A percentile compares a stretch with the other conserved stretches of the same genome.
These are phyloP conservation scores for Hypomyces perniciosus DNA, from an alignment of 2,329 filamentous ascomycete species.

Conservation along the genomic window DNA sequence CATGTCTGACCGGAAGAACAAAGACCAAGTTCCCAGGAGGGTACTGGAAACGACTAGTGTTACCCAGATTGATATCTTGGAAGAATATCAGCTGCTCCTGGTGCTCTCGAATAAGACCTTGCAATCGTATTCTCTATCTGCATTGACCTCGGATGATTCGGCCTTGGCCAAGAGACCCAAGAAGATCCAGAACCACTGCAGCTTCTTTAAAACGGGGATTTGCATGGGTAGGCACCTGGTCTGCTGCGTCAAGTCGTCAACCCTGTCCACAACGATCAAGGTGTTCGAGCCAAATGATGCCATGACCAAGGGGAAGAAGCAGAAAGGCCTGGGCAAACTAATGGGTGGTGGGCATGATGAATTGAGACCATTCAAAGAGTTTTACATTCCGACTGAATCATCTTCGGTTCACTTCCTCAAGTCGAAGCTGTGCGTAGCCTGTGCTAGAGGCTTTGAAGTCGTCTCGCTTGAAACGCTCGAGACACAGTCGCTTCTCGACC, in stretches of 20 bases:
- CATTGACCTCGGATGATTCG: constrained; percentile 77
- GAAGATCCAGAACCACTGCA: constrained; percentile 95
- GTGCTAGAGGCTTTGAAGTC: constrained; percentile 92
- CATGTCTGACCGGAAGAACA: constrained; percentile 82
- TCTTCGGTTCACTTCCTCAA: constrained; percentile 96
- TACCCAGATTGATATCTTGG: constrained; percentile 91
- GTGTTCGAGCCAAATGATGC: constrained; percentile 98
- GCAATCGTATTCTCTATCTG: constrained; percentile 80
- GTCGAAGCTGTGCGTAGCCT: constrained; percentile 93
- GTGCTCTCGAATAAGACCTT: constrained; percentile 91
- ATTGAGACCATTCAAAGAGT: constrained; percentile 95
- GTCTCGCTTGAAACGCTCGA: constrained; percentile 96
- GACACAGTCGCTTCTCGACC: constrained; percentile 91
- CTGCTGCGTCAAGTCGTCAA: constrained; percentile 91
- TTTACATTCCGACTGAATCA: constrained; percentile 98
- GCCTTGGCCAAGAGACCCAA: constrained; percentile 78
- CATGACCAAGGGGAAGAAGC: constrained; percentile 89
- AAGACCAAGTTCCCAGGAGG: constrained; percentile 71
- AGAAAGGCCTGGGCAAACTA: constrained; percentile 92
- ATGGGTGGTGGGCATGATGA: constrained; percentile 90
- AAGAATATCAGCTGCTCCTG: constrained; percentile 87
- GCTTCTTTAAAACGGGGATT: constrained; percentile 97
- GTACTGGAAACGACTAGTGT: constrained; percentile 83
- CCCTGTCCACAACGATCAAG: constrained; percentile 92
- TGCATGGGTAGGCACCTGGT: constrained; percentile 91